Conservation (phyloP, 306 rosid species). For the Betula pendula region DNA sequence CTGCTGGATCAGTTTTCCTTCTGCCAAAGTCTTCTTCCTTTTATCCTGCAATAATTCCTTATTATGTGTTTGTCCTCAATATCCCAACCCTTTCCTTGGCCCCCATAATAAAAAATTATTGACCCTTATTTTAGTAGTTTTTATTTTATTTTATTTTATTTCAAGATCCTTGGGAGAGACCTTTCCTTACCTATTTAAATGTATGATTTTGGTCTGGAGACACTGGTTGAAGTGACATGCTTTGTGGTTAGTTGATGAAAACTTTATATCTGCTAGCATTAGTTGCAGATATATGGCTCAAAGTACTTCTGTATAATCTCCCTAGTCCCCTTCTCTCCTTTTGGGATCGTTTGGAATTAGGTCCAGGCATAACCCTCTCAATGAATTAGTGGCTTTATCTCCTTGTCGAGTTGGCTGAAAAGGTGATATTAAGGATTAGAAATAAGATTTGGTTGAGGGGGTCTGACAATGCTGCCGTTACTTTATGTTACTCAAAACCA, state of each 20-base stretch:
- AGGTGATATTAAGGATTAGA: constrained; percentile 1
- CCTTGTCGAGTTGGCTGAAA: background rate
- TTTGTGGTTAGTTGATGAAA: background rate
- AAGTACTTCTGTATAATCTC: background rate
- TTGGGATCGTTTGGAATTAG: background rate
- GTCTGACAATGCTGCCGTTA: background rate
- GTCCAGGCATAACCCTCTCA: background rate
- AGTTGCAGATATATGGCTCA: background rate
- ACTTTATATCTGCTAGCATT: background rate
- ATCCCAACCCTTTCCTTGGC: background rate
- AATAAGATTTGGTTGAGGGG: background rate
- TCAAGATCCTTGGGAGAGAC: background rate
- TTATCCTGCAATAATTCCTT: background rate
- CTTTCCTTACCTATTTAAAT: background rate
- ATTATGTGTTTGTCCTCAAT: background rate
- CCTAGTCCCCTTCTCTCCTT: background rate
- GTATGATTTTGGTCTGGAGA: background rate
- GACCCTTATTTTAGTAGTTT: background rate
- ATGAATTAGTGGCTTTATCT: background rate
- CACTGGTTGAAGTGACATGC: background rate
- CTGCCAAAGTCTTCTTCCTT: background rate
- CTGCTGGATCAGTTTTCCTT: background rate
- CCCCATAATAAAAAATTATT: background rate
- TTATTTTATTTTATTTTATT: background rate
- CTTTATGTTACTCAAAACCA: background rate